These are phyloP conservation scores for Xanthoparmelia taractica DNA, from an alignment of 495 filamentous ascomycete genomes.

Conservation along the genomic window DNA sequence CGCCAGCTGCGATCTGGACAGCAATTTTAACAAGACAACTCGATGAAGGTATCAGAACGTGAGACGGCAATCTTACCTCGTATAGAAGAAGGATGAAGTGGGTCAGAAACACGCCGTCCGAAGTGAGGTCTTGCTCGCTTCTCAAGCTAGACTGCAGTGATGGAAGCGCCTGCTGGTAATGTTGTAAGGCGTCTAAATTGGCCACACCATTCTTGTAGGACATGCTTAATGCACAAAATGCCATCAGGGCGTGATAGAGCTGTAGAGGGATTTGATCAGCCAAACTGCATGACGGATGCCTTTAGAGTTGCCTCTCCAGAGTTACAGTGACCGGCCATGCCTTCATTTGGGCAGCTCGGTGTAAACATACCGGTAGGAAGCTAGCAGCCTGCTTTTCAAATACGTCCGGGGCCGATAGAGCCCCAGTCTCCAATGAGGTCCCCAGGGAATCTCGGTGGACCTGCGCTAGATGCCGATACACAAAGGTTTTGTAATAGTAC, in stretches of 20 bases:
- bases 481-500: slow-evolving; percentile 23
- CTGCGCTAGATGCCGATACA: slow-evolving; percentile 24
- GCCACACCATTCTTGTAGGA: slow-evolving; percentile 40
- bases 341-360: background rate
- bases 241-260: slow-evolving; percentile 57
- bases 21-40: background rate
- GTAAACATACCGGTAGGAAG: slow-evolving; percentile 44
- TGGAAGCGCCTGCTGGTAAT: slow-evolving; percentile 49
- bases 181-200: slow-evolving; percentile 44
- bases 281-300: background rate
- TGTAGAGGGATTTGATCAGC: slow-evolving; percentile 26
- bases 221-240: slow-evolving; percentile 49
- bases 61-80: slow-evolving; percentile 36
- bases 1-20: slow-evolving; percentile 40
- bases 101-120: slow-evolving; percentile 50
- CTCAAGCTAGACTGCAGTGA: slow-evolving; percentile 41
- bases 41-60: background rate
- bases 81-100: slow-evolving; percentile 56
- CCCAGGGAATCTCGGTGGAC: slow-evolving; percentile 24
- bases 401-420: slow-evolving; percentile 32
- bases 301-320: background rate
- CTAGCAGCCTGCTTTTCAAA: slow-evolving; percentile 41
- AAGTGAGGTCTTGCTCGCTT: slow-evolving; percentile 44
- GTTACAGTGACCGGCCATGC: background rate
- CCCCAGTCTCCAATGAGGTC: slow-evolving; percentile 21